Percentiles rank a stretch among this genome's conserved stretches.
Evolutionary conservation across 257 asterid genomes (phyloP).

Genomic region (Plantago elongata): DNA sequence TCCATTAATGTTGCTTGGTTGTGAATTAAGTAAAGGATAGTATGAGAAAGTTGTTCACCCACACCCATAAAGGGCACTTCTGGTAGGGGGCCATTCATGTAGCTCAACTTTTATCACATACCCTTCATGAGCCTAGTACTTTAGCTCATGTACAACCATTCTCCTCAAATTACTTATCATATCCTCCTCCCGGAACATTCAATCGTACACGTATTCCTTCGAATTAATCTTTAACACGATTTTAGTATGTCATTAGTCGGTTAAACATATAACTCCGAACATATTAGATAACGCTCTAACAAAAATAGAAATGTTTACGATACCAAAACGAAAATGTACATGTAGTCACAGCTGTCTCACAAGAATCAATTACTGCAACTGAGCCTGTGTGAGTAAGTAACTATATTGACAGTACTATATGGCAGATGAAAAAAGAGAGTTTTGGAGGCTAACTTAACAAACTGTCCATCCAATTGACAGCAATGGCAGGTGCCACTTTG

Average conservation of each 20-base stretch:
- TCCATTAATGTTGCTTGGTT: too few species aligned
- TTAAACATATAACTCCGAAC: too few species aligned
- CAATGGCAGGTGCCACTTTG: conserved; percentile 29
- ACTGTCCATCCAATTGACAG: conserved; percentile 5
- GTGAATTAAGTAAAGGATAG: neutral
- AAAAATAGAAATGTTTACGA: too few species aligned
- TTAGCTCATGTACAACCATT: conserved; percentile 29
- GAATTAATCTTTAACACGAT: too few species aligned
- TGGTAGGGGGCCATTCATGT: too few species aligned
- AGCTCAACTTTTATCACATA: conserved; percentile 22
- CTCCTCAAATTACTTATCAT: too few species aligned
- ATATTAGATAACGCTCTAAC: too few species aligned
- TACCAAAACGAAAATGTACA: neutral
- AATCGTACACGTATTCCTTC: too few species aligned
- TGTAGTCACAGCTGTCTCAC: neutral
- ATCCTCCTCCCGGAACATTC: too few species aligned
- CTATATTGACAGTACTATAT: neutral
- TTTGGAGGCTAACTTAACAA: neutral
- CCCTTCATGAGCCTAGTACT: conserved; percentile 39
- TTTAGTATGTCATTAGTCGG: too few species aligned
- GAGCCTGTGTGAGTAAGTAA: neutral
- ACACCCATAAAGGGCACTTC: too few species aligned
- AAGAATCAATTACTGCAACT: neutral
- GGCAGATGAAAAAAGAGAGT: neutral
- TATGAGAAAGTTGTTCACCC: too few species aligned